Conservation (phyloP, 139 green algal genomes). For the Marvania coccoides region DNA sequence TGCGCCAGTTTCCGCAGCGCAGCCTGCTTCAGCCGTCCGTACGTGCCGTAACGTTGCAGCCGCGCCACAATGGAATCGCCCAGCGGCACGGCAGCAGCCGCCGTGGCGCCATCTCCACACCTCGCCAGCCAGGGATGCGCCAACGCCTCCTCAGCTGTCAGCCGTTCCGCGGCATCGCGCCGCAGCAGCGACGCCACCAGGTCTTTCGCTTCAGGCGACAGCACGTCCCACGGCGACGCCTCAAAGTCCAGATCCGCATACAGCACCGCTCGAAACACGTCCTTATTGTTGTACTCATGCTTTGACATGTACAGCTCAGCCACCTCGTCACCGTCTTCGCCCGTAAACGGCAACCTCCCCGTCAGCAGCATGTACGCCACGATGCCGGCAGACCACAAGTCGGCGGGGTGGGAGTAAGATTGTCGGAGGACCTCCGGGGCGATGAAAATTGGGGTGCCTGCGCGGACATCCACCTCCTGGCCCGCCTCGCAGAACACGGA, state of each 20-base stretch:
- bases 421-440: slow-evolving; percentile 59
- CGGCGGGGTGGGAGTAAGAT: slow-evolving; percentile 47
- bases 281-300: slow-evolving; percentile 28
- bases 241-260: slow-evolving; percentile 62
- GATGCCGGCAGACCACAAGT: slow-evolving; percentile 67
- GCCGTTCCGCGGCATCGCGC: slow-evolving; percentile 45
- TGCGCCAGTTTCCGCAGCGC: slow-evolving; percentile 34
- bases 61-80: slow-evolving; percentile 62
- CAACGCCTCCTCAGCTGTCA: slow-evolving; percentile 54
- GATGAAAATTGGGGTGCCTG: slow-evolving; percentile 48
- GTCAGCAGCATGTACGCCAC: slow-evolving; percentile 59
- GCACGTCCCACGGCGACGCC: slow-evolving; percentile 42
- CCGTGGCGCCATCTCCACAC: slow-evolving; percentile 9
- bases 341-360: slow-evolving; percentile 54
- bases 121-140: slow-evolving; percentile 46
- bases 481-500: slow-evolving; percentile 46
- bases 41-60: slow-evolving; percentile 72
- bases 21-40: slow-evolving; percentile 60
- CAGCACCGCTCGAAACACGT: slow-evolving; percentile 60
- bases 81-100: slow-evolving; percentile 15
- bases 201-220: slow-evolving; percentile 15
- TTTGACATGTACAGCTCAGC: slow-evolving; percentile 40
- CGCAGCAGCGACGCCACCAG: slow-evolving; percentile 40
- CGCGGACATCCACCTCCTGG: slow-evolving; percentile 20
- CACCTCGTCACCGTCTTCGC: slow-evolving; percentile 49